phyloP scores from a whole-genome alignment of 805 yeast genomes.

The Yamadazyma laniorum region DNA sequence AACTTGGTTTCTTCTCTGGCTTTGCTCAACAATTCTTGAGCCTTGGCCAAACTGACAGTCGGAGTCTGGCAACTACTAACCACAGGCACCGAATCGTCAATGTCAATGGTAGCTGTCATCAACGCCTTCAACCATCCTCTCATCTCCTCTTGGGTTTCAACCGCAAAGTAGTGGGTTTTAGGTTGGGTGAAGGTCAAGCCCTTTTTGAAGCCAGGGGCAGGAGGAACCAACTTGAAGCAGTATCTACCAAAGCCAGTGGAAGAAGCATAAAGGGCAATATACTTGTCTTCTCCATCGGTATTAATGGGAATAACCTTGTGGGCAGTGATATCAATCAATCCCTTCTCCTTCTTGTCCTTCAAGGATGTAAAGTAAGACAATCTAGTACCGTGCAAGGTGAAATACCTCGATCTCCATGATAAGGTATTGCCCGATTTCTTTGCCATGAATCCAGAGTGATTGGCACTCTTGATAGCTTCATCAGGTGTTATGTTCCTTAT shows the following conservation, averaged over 20 bases:
- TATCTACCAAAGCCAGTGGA: conserved; percentile 91
- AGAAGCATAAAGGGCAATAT: conserved; percentile 85
- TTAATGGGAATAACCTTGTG: conserved; percentile 80
- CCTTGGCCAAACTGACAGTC: conserved; percentile 83
- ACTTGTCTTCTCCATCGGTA: conserved; percentile 57
- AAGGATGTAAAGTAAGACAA: conserved; percentile 80
- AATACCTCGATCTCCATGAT: conserved; percentile 85
- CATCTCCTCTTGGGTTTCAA: conserved; percentile 88
- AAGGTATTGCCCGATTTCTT: conserved; percentile 79
- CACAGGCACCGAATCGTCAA: conserved; percentile 90
- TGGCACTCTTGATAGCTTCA: conserved; percentile 74
- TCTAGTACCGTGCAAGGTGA: conserved; percentile 89
- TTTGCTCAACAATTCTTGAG: conserved; percentile 80
- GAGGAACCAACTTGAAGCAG: conserved; percentile 91
- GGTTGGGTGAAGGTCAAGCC: conserved; percentile 97
- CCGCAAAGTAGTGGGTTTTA: conserved; percentile 93
- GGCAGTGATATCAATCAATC: conserved; percentile 92
- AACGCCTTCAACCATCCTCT: conserved; percentile 92
- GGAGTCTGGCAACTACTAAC: conserved; percentile 93
- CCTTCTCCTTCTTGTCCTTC: conserved; percentile 81
- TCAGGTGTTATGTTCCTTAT: conserved; percentile 71
- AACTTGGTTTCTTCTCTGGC: conserved; percentile 72
- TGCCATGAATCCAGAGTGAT: conserved; percentile 91
- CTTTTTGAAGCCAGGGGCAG: conserved; percentile 94
- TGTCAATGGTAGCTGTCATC: conserved; percentile 93